Evolutionary conservation across 179 eudicot genomes (phyloP), one percentile per base, ranked within the genome.

Genomic region (Silene coronaria): DNA sequence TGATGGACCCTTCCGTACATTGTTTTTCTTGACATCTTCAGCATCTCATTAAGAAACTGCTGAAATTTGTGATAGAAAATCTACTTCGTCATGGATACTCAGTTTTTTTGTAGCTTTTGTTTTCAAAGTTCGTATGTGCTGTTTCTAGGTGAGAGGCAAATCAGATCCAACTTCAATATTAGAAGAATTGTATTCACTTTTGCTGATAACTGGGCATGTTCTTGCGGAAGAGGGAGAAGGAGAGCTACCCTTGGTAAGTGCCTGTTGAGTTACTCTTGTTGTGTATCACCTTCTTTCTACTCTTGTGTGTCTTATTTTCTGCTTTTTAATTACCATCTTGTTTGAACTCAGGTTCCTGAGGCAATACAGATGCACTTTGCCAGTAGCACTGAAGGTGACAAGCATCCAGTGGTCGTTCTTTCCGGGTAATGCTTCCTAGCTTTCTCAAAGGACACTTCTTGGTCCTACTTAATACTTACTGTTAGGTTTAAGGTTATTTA

Each of bases 171-270:
- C 95, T 77, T 84, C 82, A 84, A 87, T 89, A 72, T 73, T 95
- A 86, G 99, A 95, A 85, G 99, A 92, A 82, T 84, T 95, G 71
- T 88, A 91, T 83, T 90, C 99, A 55, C 92, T 92, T 38, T 78
- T 95, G 74, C 83, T 95, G 80, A 84, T 95, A 79, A 80, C 88
- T 62, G 99, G 99, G 77, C 99, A 95, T 74, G 92, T 95, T 80
- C 89, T 95, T 71, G 91, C 97, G 22, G 97, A 95, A 67, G 99
- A 91, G 76, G 97, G 97, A 83, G 96, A 86, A 82, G 99, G 99
- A 67, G 99, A 95, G 84, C 78, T 83, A 24, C 99, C 99, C 26
- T 67, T 84, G 96, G 99, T 92, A 83, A 30, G 36, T 68, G 5
- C 70, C 69, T 30, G 17, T 58, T 38, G 36, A 10, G 12, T 66